A percentile compares a stretch with the other conserved stretches of the same genome.
phyloP scores from a whole-genome alignment of 192 early-diverging fungal species.

The Backusella tarrabulga region DNA sequence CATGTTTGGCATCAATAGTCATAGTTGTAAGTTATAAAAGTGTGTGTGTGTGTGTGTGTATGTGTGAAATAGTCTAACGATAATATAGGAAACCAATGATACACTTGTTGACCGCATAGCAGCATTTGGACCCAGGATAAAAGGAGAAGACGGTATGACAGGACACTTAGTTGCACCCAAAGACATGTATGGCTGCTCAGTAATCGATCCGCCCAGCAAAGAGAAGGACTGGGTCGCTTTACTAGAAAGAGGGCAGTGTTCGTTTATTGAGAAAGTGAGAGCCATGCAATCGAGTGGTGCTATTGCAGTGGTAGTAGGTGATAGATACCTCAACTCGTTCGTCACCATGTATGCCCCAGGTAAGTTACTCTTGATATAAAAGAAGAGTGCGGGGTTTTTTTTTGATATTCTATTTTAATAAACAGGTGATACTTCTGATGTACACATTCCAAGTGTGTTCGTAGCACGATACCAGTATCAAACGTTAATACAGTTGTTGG shows the following conservation, averaged over 20 bases:
- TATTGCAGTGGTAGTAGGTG: constrained; percentile 85
- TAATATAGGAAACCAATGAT: constrained; percentile 51
- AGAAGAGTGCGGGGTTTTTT: not conserved
- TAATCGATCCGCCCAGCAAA: constrained; percentile 34
- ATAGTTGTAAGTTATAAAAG: not conserved
- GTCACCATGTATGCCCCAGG: constrained; percentile 86
- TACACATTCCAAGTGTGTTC: constrained; percentile 88
- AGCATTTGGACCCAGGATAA: constrained; percentile 80
- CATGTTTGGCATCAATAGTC: not conserved
- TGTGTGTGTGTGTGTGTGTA: not conserved
- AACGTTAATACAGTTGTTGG: constrained; percentile 45
- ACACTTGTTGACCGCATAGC: constrained; percentile 70
- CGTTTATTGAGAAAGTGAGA: constrained; percentile 88
- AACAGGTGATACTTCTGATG: constrained; percentile 81
- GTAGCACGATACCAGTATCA: constrained; percentile 73
- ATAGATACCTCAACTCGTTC: constrained; percentile 67
- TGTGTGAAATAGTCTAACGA: not conserved
- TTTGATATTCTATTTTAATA: not conserved
- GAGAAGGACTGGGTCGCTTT: constrained; percentile 76
- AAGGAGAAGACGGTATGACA: constrained; percentile 60
- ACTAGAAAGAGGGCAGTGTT: constrained; percentile 88
- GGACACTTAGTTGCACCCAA: constrained; percentile 58
- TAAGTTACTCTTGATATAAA: constrained; percentile 16
- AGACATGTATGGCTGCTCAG: constrained; percentile 59
- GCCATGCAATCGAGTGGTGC: constrained; percentile 89